Evolutionary conservation across 2,329 filamentous ascomycete genomes (phyloP).

Genomic region (Fusarium ambrosium): DNA sequence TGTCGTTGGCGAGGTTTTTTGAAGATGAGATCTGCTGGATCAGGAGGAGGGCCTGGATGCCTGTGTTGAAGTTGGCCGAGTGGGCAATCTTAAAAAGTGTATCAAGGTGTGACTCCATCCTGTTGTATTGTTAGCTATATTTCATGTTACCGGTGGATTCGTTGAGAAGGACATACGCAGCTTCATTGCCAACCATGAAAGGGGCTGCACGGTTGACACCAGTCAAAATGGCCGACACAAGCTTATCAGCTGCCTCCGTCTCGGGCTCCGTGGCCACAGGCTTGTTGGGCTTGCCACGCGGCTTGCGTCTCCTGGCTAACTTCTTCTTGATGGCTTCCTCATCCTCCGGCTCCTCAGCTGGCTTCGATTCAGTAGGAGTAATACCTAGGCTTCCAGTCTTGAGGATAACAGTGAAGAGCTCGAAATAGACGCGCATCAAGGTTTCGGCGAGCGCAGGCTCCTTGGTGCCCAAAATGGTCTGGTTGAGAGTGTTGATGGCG

Average conservation of each 20-base stretch:
- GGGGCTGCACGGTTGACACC: slow-evolving; percentile 97
- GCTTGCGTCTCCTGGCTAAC: slow-evolving; percentile 44
- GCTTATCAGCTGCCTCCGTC: slow-evolving; percentile 80
- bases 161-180: slow-evolving; percentile 62
- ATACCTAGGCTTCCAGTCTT: slow-evolving; percentile 67
- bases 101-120: slow-evolving; percentile 89
- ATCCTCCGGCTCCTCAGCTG: slow-evolving; percentile 50
- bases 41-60: slow-evolving; percentile 92
- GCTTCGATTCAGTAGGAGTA: slow-evolving; percentile 59
- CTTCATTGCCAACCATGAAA: slow-evolving; percentile 85
- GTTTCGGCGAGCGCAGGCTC: slow-evolving; percentile 85
- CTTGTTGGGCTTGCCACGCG: slow-evolving; percentile 34
- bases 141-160: neutral
- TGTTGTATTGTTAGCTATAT: slow-evolving; percentile 50
- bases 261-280: slow-evolving; percentile 68
- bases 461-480: slow-evolving; percentile 89
- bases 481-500: slow-evolving; percentile 95
- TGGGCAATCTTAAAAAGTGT: slow-evolving; percentile 97
- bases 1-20: slow-evolving; percentile 85
- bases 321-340: slow-evolving; percentile 16
- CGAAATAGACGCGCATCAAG: slow-evolving; percentile 92
- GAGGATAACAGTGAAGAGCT: slow-evolving; percentile 84
- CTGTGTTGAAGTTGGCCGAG: slow-evolving; percentile 98
- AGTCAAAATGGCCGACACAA: slow-evolving; percentile 90
- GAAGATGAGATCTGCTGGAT: slow-evolving; percentile 91